Conservation (phyloP, 1,284 basidiomycete species). For the Fomitiporia mediterranea region DNA sequence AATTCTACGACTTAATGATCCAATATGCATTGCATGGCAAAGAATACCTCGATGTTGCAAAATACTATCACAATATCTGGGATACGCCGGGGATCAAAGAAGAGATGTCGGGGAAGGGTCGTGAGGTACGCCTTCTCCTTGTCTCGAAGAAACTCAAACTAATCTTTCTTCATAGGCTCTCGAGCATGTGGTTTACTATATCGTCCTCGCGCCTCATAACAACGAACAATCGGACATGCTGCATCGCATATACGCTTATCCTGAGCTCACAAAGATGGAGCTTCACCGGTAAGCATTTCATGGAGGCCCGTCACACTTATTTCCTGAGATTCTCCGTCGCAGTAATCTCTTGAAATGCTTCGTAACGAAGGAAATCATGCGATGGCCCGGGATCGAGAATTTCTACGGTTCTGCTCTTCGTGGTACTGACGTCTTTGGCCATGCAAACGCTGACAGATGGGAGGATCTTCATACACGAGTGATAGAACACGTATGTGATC, state of each 20-base stretch:
- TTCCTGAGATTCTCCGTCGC: background rate
- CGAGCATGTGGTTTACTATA: slow-evolving; percentile 92
- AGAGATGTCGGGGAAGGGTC: slow-evolving; percentile 69
- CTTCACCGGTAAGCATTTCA: slow-evolving; percentile 71
- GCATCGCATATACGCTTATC: slow-evolving; percentile 78
- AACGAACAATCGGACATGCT: slow-evolving; percentile 99
- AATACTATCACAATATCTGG: slow-evolving; percentile 95
- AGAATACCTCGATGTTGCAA: slow-evolving; percentile 90
- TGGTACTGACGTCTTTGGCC: slow-evolving; percentile 77
- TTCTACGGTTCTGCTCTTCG: slow-evolving; percentile 86
- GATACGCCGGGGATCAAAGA: slow-evolving; percentile 90
- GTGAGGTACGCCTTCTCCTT: slow-evolving; percentile 49
- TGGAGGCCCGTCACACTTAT: slow-evolving; percentile 16
- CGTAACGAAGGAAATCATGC: slow-evolving; percentile 92
- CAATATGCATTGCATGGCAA: slow-evolving; percentile 84
- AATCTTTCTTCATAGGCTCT: slow-evolving; percentile 54
- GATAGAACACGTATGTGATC: slow-evolving; percentile 84
- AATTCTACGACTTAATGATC: slow-evolving; percentile 96
- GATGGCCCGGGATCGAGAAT: slow-evolving; percentile 94
- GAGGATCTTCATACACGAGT: slow-evolving; percentile 94
- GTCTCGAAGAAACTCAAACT: slow-evolving; percentile 4
- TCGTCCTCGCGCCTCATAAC: slow-evolving; percentile 88
- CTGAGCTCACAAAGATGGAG: slow-evolving; percentile 75
- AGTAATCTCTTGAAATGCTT: slow-evolving; percentile 97
- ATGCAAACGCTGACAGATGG: slow-evolving; percentile 74